Base-by-base conservation (phyloP, 495 filamentous ascomycete genomes). In the Penicillium fimorum region DNA sequence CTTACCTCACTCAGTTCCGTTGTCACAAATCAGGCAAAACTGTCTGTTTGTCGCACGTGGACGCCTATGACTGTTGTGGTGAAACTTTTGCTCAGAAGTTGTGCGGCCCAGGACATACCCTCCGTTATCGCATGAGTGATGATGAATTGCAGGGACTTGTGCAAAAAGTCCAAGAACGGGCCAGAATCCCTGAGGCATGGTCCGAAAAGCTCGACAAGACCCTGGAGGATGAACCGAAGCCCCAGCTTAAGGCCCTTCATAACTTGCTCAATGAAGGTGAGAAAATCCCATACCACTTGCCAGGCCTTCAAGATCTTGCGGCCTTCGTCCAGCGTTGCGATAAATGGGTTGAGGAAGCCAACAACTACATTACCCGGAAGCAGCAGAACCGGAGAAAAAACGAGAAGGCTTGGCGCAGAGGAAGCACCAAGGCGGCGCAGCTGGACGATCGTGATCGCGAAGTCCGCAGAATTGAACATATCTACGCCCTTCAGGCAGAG, bases 301-400 rank as follows among this genome's bases (percentile, higher is more conserved):
- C 88, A 60, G 90, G 91, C 59, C 80, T 99, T 54, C 83, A 87
- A 62, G 81, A 85, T 65, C 84, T 99, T 66, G 89, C 85, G 74
- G 80, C 83, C 58, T 97, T 93, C 76, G 94, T 97, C 70, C 90
- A 95, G 62, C 86, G 88, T 62, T 96, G 92, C 76, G 94, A 96
- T 73, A 92, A 96, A 70, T 96, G 95, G 90, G 91, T 97, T 59
- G 94, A 99, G 59, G 93, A 97, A 74, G 94, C 94, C 55, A 91
- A 88, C 59, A 96, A 91, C 70, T 99, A 94, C 79, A 96, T 93
- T 61, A 92, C 92, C 57, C 88, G 94, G 47, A 99, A 99, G 76
- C 94, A 97, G 76, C 93, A 97, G 73, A 96, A 96, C 70, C 88
- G 94, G 63, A 91, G 94, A 57, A 99, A 99, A 75, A 97, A 89